Conservation (phyloP, 345 rosid genomes). For the Bruguiera gymnorhiza region DNA sequence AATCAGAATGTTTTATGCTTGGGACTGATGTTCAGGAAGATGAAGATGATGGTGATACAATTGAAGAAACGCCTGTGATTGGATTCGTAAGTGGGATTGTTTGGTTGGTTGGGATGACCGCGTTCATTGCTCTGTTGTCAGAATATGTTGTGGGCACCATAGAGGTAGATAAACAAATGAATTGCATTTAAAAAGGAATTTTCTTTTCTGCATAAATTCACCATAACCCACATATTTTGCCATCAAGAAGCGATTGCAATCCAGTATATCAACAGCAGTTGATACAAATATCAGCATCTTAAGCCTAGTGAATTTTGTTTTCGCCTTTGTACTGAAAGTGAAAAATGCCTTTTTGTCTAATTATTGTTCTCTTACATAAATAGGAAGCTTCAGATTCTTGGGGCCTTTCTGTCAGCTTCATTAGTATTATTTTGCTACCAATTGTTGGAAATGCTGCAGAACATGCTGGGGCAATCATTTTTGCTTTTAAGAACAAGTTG, state of each 20-base stretch:
- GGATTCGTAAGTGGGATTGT: constrained; percentile 78
- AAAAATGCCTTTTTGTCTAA: not conserved
- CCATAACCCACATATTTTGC: too few relatives aligned
- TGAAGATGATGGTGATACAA: constrained; percentile 35
- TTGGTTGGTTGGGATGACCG: constrained; percentile 88
- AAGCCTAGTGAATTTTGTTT: not conserved
- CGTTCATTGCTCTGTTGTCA: constrained; percentile 62
- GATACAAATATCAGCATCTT: too few relatives aligned
- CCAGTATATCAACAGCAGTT: too few relatives aligned
- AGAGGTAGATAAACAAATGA: constrained; percentile 42
- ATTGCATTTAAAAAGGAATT: too few relatives aligned
- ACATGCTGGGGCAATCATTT: constrained; percentile 91
- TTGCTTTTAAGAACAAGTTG: constrained; percentile 87
- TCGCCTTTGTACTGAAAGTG: not conserved
- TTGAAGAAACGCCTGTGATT: constrained; percentile 60
- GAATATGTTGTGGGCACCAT: constrained; percentile 80
- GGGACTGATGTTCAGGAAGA: constrained; percentile 37
- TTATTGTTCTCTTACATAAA: not conserved
- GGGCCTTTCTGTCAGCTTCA: constrained; percentile 88
- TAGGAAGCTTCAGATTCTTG: constrained; percentile 81
- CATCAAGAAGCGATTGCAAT: too few relatives aligned
- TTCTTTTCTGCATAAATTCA: too few relatives aligned
- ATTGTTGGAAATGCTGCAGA: constrained; percentile 95
- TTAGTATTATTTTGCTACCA: constrained; percentile 82
- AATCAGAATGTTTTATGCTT: not conserved